Evolutionary conservation across 1,284 basidiomycete genomes (phyloP), one percentile per base, ranked within the genome.

Genomic region (Puccinia triticina): DNA sequence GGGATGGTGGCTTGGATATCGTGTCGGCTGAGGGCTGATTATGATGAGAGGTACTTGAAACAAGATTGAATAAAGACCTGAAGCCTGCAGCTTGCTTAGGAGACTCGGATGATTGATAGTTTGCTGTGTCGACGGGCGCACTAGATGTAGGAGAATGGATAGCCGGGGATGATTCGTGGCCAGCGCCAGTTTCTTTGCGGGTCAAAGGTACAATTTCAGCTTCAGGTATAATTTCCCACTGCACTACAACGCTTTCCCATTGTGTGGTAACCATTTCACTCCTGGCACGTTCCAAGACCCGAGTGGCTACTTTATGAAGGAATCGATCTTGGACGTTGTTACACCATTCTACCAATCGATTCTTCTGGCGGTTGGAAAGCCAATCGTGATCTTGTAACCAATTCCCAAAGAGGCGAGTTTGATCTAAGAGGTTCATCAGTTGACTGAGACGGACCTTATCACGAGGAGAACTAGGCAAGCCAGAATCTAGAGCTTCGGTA

Each of bases 51-150:
- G 34, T 16, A 21, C 59, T 53, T 21, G 55, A 57, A 34, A 57
- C 72, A 37, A 82, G 64, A 32, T 75, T 75, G 29, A 82, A 82
- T 23, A 82, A 53, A 26, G 79, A 82, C 61, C 64, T 82, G 61
- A 82, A 75, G 3, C 79, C 72, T 2, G 72, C 71, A 32, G 46
- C 29, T 50, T 50, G 34, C 34, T 59, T 74, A 43, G 43, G 29
- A 32, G 72, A 75, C 32, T 48, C 61, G 29, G 57, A 34, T 14
- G 29, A 37, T 29, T 67, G 78, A 48, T 66, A n/a, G 7, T n/a
- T 29, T 29, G 21, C 34, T n/a, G 16, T 12, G 26, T 21, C 34
- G n/a, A 72, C 23, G n/a, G 79, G 5, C 21, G 46, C 57, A 11
- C 46, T 71, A 4, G 72, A 57, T 67, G 76, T 21, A 50, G 59